Conservation (phyloP, 2,329 filamentous ascomycete genomes). For the Chalaropsis thielavioides region DNA sequence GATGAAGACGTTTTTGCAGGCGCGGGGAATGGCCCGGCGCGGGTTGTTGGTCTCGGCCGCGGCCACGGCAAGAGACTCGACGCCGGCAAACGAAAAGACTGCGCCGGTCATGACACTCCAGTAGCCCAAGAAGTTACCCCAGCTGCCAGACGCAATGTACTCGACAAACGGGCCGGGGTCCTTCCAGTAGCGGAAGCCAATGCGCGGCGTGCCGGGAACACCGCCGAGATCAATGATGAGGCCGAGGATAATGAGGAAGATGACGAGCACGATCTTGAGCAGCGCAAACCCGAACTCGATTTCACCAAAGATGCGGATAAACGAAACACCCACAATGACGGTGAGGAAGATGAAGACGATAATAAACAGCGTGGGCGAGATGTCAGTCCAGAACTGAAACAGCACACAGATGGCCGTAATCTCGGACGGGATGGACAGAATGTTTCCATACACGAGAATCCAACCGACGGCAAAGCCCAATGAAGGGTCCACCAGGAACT, state of each 20-base stretch:
- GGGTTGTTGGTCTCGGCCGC: constrained; percentile 45
- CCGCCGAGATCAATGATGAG: constrained; percentile 50
- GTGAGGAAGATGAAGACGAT: constrained; percentile 35
- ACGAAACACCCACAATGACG: constrained; percentile 29
- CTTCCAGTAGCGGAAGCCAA: constrained; percentile 57
- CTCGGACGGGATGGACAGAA: constrained; percentile 42
- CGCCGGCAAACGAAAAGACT: constrained; percentile 55
- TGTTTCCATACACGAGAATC: constrained; percentile 42
- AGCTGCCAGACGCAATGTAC: constrained; percentile 42
- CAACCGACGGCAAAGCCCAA: constrained; percentile 41
- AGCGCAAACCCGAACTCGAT: constrained; percentile 39
- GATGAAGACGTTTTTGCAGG: constrained; percentile 43
- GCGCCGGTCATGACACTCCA: constrained; percentile 47
- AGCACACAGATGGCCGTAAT: constrained; percentile 49
- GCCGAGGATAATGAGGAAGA: constrained; percentile 47
- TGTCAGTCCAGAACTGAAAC: constrained; percentile 49
- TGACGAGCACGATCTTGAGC: constrained; percentile 45
- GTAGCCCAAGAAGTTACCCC: constrained; percentile 53
- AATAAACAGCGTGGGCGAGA: constrained; percentile 35
- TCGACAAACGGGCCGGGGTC: constrained; percentile 53
- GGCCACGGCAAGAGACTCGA: constrained; percentile 47
- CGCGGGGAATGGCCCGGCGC: constrained; percentile 36
- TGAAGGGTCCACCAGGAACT: constrained; percentile 47
- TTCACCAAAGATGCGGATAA: constrained; percentile 41
- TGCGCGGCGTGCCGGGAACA: constrained; percentile 39